Evolutionary conservation across 1,139 yeast species (phyloP), one percentile per base, ranked within the genome.

Genomic region (Meyerozyma athensensis): DNA sequence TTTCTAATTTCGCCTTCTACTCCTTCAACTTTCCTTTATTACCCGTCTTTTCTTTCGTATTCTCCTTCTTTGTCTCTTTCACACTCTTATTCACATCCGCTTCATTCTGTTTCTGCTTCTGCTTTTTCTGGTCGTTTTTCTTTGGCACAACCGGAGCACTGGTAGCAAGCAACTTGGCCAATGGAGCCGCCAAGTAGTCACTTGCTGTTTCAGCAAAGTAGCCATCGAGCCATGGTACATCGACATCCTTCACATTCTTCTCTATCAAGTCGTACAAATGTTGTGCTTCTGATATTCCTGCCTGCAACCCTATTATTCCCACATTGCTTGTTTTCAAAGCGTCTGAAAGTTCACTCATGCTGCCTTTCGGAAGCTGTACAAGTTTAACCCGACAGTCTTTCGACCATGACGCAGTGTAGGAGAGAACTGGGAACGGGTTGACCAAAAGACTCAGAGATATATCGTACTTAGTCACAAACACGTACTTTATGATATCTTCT

Each of bases 391-490:
- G 43, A 14, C 50, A 46, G 0, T 46, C 44, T 2, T 42, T 33
- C 1, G 57, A 50, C 30, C 42, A 44, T 0, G 77, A 67, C 0
- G 84, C 71, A 2, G 78, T 63, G 39, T 56, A 67, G 12, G 75
- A 54, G 14, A 80, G 56, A 1, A 68, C 61, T 0, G 86, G 86
- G 39, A 80, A 68, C 37, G 74, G 78, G 37, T 68, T 66, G 4
- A 70, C 63, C 16, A 79, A 46, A 4, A 79, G 48, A 4, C 63
- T 53, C 3, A 81, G 78, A 1, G 63, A 53, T 16, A 79, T 65
- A 42, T 80, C 86, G 8, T 61, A 53, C 45, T 72, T 77, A 43
- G 81, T 72, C 12, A 79, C 79, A 51, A 79, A 72, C 1, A 79
- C 68, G 41, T 68, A 70, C 36, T 57, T 59, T 4, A 72, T 49